Base-by-base conservation (phyloP, 495 filamentous ascomycete species). In the Lindgomyces ingoldianus region DNA sequence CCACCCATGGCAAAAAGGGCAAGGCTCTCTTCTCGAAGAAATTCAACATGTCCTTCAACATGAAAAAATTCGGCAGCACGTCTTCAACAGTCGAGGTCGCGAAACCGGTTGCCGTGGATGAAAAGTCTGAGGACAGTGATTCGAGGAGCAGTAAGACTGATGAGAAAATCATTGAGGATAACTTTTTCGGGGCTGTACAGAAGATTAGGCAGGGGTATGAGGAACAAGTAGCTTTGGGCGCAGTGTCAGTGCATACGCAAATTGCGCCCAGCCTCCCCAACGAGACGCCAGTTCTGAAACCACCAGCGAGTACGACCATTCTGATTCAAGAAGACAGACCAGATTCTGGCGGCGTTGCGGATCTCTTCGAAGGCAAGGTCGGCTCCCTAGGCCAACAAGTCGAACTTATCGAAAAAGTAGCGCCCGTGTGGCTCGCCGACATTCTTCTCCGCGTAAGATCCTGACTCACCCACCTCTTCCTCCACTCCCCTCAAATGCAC, bases 311-410 rank as follows among this genome's bases (percentile, higher is more conserved):
- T 19, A 96, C 91, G 18, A 89, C 87, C 22, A 89, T 98, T 30
- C 89, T 98, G 47, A 91, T 98, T 52, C 95, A 98, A 73, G 94
- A 98, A 73, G 95, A 98, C 71, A 88, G 89, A 0, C 85, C 85
- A 9, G 88, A 89, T 69, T 89, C 89, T 33, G 94, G 93, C 27
- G 94, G 94, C 48, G 93, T 92, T 50, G 89, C 89, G 25, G 94
- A 98, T 78, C 78, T 98, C 4, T 98, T 96, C 72, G 81, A 92
- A 71, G 95, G 94, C 0, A 95, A 86, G 4, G 89, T 97, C 12
- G 90, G 81, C 42, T 84, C 83, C 2, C 81, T 93, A 14, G 90
- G 89, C 8, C 77, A 83, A 49, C 91, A 96, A 64, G 87, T 89
- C 27, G 90, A 95, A 74, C 74, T 87, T 16, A 85, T 98, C 27